Evolutionary conservation across 73 alveolate species (phyloP).

Genomic region (Paramecium biaurelia): DNA sequence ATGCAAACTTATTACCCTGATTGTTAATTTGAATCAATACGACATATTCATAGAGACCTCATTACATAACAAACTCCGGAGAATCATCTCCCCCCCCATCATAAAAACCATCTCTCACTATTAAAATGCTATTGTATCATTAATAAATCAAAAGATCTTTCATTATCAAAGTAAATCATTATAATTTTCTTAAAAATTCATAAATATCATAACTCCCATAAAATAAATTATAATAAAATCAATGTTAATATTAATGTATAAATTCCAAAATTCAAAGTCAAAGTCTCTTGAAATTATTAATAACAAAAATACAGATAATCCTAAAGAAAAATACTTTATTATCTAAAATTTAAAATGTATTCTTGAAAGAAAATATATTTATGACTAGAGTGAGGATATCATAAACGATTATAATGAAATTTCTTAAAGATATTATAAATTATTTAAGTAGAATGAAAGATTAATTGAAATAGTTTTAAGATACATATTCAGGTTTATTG

Average conservation of each 20-base stretch:
- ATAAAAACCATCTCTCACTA: background rate
- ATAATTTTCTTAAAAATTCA: background rate
- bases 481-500: background rate
- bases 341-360: too few species aligned
- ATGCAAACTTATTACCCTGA: background rate
- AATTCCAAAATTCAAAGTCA: too few species aligned
- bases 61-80: background rate
- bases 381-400: background rate
- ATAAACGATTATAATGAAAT: background rate
- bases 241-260: too few species aligned
- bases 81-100: background rate
- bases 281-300: too few species aligned
- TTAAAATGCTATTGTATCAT: background rate
- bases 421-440: background rate
- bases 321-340: too few species aligned
- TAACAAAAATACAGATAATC: too few species aligned
- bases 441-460: background rate
- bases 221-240: too few species aligned
- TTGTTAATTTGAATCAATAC: slow-evolving; percentile 15
- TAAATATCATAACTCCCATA: too few species aligned
- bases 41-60: background rate
- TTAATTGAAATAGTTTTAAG: background rate
- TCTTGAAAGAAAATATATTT: too few species aligned
- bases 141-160: background rate
- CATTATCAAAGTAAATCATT: background rate